Evolutionary conservation across 495 filamentous ascomycete genomes (phyloP), one percentile per base, ranked within the genome.

Genomic region (Pseudevernia furfuracea): DNA sequence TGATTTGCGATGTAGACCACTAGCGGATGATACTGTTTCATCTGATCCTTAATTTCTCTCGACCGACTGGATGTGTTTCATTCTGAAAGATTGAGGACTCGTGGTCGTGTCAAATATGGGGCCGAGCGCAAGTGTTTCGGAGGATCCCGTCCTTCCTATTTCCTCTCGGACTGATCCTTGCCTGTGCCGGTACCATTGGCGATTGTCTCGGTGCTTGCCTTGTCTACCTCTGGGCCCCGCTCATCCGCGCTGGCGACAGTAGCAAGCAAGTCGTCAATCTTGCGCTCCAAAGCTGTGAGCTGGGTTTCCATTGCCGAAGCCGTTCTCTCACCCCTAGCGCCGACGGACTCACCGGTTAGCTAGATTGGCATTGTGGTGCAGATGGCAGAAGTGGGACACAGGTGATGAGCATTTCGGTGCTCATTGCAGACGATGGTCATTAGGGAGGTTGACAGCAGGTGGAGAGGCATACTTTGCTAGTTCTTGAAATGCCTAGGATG

Each of bases 231-330:
- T n/a, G 15, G 21, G 52, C 34, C 43, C 21, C 55, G 53, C n/a
- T 49, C 58, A 43, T 82, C 79, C 15, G 79, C 79, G 44, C 76
- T 70, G 14, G 78, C 79, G 3, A 87, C 80, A 37, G 76, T 70
- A 11, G 78, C 79, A 3, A 87, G 73, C n/a, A 87, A 68, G 52
- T 76, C 78, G 55, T 86, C 82, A 41, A 87, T 82, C 72, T 81
- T 85, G 59, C 70, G 69, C 71, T 87, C 85, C 38, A 87, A 67
- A 10, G 68, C 68, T 37, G 70, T 75, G 44, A 87, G 74, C 58
- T 84, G 80, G 34, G 75, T 78, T 69, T 87, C 85, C 57, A 87
- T 69, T 6, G 77, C 80, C 12, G 76, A 70, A 11, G 84, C 85
- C 11, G 83, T 81, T 63, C 74, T 75, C 70, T 87, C 85, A 59